Percentiles rank a stretch among this genome's conserved stretches.
These are phyloP conservation scores for Candida fluviatilis DNA, from an alignment of 805 yeast species.

Conservation along the genomic window DNA sequence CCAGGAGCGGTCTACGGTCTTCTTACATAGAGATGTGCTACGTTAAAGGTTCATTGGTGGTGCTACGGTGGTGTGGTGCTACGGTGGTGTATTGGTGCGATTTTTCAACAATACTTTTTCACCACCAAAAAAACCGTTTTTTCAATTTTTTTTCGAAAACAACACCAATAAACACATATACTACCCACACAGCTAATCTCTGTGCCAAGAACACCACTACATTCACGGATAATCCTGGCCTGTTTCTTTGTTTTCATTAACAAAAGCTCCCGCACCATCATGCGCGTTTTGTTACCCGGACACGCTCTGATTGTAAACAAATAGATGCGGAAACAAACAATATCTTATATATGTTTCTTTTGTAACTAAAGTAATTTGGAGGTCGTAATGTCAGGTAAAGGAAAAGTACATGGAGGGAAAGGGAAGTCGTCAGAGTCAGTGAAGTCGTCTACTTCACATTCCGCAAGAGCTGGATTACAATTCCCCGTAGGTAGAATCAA, in stretches of 20 bases:
- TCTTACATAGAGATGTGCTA: too few relatives aligned
- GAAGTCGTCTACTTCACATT: constrained; percentile 77
- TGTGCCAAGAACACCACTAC: too few relatives aligned
- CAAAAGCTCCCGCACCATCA: not conserved
- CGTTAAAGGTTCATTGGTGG: too few relatives aligned
- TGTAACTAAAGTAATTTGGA: constrained; percentile 1
- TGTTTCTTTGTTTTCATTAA: not conserved
- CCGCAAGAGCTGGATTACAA: constrained; percentile 91
- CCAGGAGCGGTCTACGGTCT: too few relatives aligned
- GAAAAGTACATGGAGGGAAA: constrained; percentile 95
- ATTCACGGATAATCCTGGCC: too few relatives aligned
- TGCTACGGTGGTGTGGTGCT: too few relatives aligned
- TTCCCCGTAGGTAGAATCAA: constrained; percentile 99
- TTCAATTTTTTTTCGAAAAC: too few relatives aligned
- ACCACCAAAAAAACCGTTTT: too few relatives aligned
- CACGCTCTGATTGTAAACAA: constrained; percentile 1
- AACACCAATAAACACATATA: too few relatives aligned
- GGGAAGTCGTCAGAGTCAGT: constrained; percentile 80
- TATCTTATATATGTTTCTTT: constrained; percentile 4
- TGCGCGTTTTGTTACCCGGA: constrained; percentile 4
- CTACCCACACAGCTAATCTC: too few relatives aligned
- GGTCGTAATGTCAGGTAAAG: constrained; percentile 65
- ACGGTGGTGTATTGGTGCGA: too few relatives aligned
- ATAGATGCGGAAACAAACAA: constrained; percentile 10
- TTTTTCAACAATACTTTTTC: too few relatives aligned